Conservation (phyloP, 208 protist species). For the Trichomonas gallinae region DNA sequence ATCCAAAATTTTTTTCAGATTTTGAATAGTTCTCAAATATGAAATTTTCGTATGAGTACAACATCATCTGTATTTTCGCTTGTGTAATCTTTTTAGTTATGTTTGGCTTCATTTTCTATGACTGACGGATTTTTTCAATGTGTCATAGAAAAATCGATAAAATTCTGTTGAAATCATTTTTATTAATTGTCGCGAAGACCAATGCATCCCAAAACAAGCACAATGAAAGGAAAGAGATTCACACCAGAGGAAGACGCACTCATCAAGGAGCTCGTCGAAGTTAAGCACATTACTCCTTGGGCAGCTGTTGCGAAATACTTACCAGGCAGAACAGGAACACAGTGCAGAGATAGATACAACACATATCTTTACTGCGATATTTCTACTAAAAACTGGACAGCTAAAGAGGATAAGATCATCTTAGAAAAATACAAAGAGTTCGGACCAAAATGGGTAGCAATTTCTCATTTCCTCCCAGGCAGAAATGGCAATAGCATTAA, state of each 20-base stretch:
- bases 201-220: background rate
- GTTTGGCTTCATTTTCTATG: too few species aligned
- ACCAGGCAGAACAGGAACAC: background rate
- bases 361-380: background rate
- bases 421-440: background rate
- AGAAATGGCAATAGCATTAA: background rate
- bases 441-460: background rate
- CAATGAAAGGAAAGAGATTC: background rate
- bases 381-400: background rate
- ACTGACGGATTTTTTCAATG: too few species aligned
- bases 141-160: too few species aligned
- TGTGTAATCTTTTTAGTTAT: too few species aligned
- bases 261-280: background rate
- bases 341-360: background rate
- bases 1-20: too few species aligned
- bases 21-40: too few species aligned
- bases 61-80: too few species aligned
- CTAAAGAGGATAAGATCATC: background rate
- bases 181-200: too few species aligned
- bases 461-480: background rate
- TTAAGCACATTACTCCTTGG: background rate
- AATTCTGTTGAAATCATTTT: too few species aligned
- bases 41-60: too few species aligned
- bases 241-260: background rate
- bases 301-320: background rate